These are phyloP conservation scores for Geoglossum cookeanum DNA, from an alignment of 2,329 filamentous ascomycete genomes.

Conservation along the genomic window DNA sequence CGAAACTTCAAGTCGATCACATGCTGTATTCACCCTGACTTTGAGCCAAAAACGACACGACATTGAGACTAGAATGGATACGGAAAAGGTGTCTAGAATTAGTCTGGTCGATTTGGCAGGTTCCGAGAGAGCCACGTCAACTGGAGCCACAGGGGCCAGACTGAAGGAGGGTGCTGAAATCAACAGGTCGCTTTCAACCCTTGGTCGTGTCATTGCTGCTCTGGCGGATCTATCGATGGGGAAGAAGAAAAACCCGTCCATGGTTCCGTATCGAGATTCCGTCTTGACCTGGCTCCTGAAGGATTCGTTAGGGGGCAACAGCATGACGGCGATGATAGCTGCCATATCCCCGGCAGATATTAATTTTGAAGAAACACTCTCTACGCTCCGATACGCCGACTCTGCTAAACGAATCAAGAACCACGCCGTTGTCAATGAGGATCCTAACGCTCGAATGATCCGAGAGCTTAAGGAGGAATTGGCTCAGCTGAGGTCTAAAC, in stretches of 20 bases:
- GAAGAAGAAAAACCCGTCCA: constrained; percentile 58
- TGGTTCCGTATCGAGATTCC: constrained; percentile 94
- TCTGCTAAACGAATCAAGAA: constrained; percentile 99
- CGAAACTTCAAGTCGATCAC: constrained; percentile 93
- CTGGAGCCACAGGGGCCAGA: constrained; percentile 83
- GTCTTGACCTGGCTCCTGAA: constrained; percentile 93
- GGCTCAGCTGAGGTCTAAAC: constrained; percentile 65
- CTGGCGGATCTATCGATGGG: constrained; percentile 76
- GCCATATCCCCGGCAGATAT: constrained; percentile 96
- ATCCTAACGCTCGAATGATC: constrained; percentile 97
- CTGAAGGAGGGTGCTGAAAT: constrained; percentile 97
- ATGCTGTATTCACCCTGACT: constrained; percentile 93
- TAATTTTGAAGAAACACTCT: constrained; percentile 95
- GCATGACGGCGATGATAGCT: constrained; percentile 99
- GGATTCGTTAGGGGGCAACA: constrained; percentile 93
- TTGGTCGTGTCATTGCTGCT: constrained; percentile 92
- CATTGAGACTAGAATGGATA: constrained; percentile 83
- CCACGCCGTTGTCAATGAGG: constrained; percentile 96
- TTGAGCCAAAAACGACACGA: constrained; percentile 88
- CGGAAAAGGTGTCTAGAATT: constrained; percentile 95
- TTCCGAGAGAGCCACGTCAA: constrained; percentile 93
- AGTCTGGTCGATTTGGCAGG: constrained; percentile 94
- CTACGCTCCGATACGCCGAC: constrained; percentile 88
- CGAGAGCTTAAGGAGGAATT: constrained; percentile 92
- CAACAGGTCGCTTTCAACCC: constrained; percentile 86